phyloP scores from a whole-genome alignment of 2,329 filamentous ascomycete genomes.

The Plenodomus tracheiphilus region DNA sequence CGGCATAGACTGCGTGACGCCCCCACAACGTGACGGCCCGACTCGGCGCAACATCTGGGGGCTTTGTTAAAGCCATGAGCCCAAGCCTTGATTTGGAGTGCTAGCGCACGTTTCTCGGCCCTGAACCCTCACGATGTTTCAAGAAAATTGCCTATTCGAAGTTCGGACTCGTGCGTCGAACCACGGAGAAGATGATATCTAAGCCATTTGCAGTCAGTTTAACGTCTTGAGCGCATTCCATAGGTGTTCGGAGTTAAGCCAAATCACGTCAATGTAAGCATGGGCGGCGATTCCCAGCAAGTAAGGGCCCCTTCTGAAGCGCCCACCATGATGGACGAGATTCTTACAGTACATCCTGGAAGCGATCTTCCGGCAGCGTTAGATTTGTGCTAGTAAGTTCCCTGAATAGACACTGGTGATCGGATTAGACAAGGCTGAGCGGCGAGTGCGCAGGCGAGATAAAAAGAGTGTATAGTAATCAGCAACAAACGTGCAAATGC shows the following conservation, averaged over 20 bases:
- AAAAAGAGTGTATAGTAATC: not conserved
- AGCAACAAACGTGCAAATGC: not conserved
- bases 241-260: not conserved
- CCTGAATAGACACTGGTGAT: not conserved
- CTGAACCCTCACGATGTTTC: not conserved
- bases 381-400: too few relatives aligned
- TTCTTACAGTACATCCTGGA: not conserved
- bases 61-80: not conserved
- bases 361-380: not conserved
- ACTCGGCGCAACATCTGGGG: not conserved
- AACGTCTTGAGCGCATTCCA: not conserved
- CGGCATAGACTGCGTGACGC: not conserved
- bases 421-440: not conserved
- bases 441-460: not conserved
- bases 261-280: not conserved
- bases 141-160: not conserved
- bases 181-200: not conserved
- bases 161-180: not conserved
- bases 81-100: not conserved
- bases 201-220: not conserved
- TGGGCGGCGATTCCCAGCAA: not conserved
- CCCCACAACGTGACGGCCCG: not conserved
- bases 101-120: constrained; percentile 1
- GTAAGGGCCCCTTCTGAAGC: too few relatives aligned
- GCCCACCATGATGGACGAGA: not conserved